phyloP scores from a whole-genome alignment of 768 basidiomycete genomes.

The Agrocybe chaxingu region DNA sequence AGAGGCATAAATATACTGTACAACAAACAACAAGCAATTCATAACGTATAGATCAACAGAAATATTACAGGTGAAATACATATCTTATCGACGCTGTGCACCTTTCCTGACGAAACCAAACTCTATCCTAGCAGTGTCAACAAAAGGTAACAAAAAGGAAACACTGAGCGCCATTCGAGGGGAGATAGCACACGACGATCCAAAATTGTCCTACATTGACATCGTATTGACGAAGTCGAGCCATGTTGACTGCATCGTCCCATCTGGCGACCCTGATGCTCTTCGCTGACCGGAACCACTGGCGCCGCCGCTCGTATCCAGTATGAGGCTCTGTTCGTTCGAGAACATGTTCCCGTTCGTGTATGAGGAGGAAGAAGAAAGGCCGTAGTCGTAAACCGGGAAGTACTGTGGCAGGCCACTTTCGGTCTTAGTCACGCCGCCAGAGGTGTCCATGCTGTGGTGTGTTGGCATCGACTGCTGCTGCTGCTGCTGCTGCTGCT shows the following conservation, averaged over 20 bases:
- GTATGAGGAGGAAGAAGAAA: slow-evolving; percentile 26
- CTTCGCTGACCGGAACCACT: slow-evolving; percentile 23
- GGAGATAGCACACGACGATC: background rate
- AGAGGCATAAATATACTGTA: no score
- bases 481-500: slow-evolving; percentile 25
- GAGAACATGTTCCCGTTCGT: slow-evolving; percentile 14
- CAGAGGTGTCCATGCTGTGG: slow-evolving; percentile 13
- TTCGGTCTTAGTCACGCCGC: slow-evolving; percentile 9
- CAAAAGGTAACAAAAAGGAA: background rate
- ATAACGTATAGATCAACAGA: no score
- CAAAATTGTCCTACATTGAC: slow-evolving; percentile 23
- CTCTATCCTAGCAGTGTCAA: no score
- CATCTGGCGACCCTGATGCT: slow-evolving; percentile 57
- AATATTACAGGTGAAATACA: no score
- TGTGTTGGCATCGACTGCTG: slow-evolving; percentile 18
- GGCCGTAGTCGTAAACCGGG: slow-evolving; percentile 70
- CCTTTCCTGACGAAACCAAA: no score
- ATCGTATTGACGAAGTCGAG: slow-evolving; percentile 56
- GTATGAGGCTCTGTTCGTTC: slow-evolving; percentile 19
- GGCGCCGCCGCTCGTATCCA: slow-evolving; percentile 38
- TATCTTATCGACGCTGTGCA: no score
- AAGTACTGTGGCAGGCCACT: slow-evolving; percentile 62
- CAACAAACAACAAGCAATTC: no score
- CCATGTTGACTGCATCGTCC: slow-evolving; percentile 62
- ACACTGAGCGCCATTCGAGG: background rate